phyloP scores from a whole-genome alignment of 2,329 filamentous ascomycete species.

The Harringtonia aguacate region DNA sequence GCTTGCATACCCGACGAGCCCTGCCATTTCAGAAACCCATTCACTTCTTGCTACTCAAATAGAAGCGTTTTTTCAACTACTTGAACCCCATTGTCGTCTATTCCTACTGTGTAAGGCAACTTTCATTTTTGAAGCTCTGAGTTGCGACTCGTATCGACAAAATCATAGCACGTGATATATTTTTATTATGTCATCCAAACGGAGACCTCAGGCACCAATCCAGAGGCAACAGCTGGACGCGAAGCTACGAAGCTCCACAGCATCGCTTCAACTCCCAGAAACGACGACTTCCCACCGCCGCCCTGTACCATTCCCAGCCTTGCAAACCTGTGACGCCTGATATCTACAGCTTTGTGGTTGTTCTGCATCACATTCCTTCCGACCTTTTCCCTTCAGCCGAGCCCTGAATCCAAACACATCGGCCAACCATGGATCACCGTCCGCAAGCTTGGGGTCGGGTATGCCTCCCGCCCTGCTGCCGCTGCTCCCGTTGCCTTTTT shows the following conservation, averaged over 20 bases:
- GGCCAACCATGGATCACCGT: conserved; percentile 54
- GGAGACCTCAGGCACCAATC: neutral
- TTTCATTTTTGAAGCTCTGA: neutral
- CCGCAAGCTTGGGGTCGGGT: conserved; percentile 65
- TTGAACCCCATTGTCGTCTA: too few relatives aligned
- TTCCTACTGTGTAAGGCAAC: too few relatives aligned
- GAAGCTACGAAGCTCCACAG: neutral
- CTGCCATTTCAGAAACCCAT: conserved; percentile 23
- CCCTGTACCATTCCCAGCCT: neutral
- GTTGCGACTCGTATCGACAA: neutral
- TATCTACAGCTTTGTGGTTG: too few relatives aligned
- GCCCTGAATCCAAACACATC: neutral
- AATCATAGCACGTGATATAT: conserved; percentile 3
- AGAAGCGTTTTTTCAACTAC: too few relatives aligned
- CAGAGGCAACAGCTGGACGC: conserved; percentile 4
- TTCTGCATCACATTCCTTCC: too few relatives aligned
- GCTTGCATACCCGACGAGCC: conserved; percentile 39
- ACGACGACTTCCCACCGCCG: too few relatives aligned
- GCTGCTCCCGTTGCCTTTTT: neutral
- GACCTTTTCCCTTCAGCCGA: too few relatives aligned
- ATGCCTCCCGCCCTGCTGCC: conserved; percentile 32
- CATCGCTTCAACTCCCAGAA: too few relatives aligned
- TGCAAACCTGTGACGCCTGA: too few relatives aligned
- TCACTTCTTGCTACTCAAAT: too few relatives aligned
- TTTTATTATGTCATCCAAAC: neutral